phyloP scores from a whole-genome alignment of 1,284 basidiomycete species.

The Austropuccinia psidii region DNA sequence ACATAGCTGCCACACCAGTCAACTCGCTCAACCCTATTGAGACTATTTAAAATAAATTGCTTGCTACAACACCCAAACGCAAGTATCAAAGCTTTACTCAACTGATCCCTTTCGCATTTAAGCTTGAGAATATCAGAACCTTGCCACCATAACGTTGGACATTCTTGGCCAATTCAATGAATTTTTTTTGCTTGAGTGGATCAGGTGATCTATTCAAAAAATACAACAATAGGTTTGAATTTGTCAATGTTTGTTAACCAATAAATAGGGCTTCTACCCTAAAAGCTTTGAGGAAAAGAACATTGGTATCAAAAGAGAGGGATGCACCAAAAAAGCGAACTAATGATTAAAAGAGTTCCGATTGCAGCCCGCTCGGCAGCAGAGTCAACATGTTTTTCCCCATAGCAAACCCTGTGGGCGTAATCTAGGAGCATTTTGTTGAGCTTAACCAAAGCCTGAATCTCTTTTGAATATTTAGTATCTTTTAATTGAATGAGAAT shows the following conservation, averaged over 20 bases:
- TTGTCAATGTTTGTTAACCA: too few species aligned
- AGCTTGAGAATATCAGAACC: constrained; percentile 91
- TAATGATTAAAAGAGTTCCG: constrained; percentile 87
- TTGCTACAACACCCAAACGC: too few species aligned
- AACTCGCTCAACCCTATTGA: constrained; percentile 78
- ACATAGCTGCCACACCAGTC: constrained; percentile 88
- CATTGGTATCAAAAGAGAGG: constrained; percentile 25
- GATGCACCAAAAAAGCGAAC: constrained; percentile 71
- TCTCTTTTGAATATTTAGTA: constrained; percentile 95
- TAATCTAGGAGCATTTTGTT: constrained; percentile 72
- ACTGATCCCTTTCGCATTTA: constrained; percentile 81
- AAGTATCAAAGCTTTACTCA: too few species aligned
- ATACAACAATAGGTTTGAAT: too few species aligned
- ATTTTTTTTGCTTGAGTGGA: constrained; percentile 53
- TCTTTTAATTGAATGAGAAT: constrained; percentile 69
- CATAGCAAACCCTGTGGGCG: constrained; percentile 97
- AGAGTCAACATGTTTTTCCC: constrained; percentile 82
- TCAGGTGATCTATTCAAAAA: too few species aligned
- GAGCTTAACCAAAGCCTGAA: constrained; percentile 73
- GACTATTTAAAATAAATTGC: too few species aligned
- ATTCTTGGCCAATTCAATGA: constrained; percentile 79
- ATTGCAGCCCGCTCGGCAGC: constrained; percentile 90
- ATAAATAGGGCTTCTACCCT: too few species aligned
- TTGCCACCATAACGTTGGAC: constrained; percentile 83
- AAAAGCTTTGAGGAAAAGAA: background rate